Base-by-base conservation (phyloP, 495 filamentous ascomycete genomes). In the Aspergillus indologenus region DNA sequence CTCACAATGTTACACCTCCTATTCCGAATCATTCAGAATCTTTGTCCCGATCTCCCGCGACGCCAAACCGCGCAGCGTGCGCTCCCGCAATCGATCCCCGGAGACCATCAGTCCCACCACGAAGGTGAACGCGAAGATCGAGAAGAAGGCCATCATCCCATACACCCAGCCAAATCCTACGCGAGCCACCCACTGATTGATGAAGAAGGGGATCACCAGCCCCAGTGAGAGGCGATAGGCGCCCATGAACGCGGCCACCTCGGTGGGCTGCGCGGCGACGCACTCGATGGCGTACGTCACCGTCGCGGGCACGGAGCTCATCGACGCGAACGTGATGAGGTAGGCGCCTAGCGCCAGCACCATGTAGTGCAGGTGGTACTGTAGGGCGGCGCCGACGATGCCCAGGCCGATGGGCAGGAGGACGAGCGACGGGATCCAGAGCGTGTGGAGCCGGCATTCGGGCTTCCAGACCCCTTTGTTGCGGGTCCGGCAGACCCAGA, bases 81-180 rank as follows among this genome's bases (percentile, higher is more conserved):
- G 45, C 45, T 48, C 1, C 14, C 45, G 18, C 18, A 48, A 6
- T 15, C 20, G 6, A 19, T 48, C 45, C 5, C 45, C 45, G 14
- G 22, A 48, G 4, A 69, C 44, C 45, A 72, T 46, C 64, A 69
- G 62, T 8, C 67, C 64, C 45, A 78, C 73, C 17, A 71, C 48
- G 57, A 75, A 77, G 1, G 68, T 67, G 21, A 77, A 62, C 8
- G 79, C 54, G 12, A 48, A 48, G 45, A 48, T 48, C 6, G 66
- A 67, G 61, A 81, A 79, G 51, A 82, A 77, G 0, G 77, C 77
- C 70, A 74, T 75, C 72, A 78, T 82, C 0, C 80, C 80, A 68
- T 77, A 82, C 0, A 78, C 74, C 80, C 80, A 83, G 12, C 79
- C 78, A 14, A 80, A 60, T 26, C 66, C 70, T 1, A 82, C 77